Evolutionary conservation across 495 filamentous ascomycete species (phyloP), one percentile per base, ranked within the genome.

Genomic region (Cercophora samala): DNA sequence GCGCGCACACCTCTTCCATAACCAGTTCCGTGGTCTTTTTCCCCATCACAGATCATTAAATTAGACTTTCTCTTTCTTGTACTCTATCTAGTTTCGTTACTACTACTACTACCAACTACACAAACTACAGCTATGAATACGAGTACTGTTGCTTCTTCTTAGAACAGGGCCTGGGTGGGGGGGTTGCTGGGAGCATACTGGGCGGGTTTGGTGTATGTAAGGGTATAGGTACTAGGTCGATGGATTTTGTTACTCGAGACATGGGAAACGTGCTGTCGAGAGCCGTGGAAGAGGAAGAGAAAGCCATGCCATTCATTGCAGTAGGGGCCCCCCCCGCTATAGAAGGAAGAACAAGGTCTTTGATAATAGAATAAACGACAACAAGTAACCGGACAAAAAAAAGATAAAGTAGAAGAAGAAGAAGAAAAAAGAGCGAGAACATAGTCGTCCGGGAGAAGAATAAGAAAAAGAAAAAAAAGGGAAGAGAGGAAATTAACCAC

Each of bases 221-320:
- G n/a, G n/a, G n/a, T n/a, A n/a, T n/a, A n/a, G n/a, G n/a, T n/a
- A n/a, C n/a, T n/a, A n/a, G n/a, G n/a, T n/a, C n/a, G n/a, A n/a
- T n/a, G n/a, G n/a, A n/a, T n/a, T n/a, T n/a, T n/a, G n/a, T n/a
- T n/a, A 58, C 23, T 22, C 23, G 17, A 19, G 56, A 58, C 4
- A 25, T 23, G 17, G 17, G 4, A 54, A 4, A 54, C n/a, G n/a
- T n/a, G n/a, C n/a, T n/a, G 19, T 17, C 19, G n/a, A 22, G 15
- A 60, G 23, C 21, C 4, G 22, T 23, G 22, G 24, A n/a, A 24
- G 29, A 26, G 23, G 22, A 19, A 24, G 25, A 58, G 2, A 29
- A 29, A 53, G 42, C 19, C 21, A 63, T 65, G 59, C 63, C 58
- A 69, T 63, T 66, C 60, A 65, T 62, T 66, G 67, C 13, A 46